Evolutionary conservation across 805 yeast species (phyloP), one percentile per base, ranked within the genome.

Genomic region (Candida jianshihensis): DNA sequence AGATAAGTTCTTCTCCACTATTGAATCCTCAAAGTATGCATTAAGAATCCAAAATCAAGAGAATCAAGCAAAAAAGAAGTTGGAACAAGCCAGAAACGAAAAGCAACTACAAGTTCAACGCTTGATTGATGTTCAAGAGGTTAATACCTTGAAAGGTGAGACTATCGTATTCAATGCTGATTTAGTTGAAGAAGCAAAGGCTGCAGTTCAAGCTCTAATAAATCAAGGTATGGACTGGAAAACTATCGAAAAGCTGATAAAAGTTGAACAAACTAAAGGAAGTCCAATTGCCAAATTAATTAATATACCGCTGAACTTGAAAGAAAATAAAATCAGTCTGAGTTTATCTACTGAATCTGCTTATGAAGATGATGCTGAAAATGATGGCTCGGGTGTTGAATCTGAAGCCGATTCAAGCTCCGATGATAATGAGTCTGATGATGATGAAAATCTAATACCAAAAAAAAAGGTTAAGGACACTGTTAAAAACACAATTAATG

Each of bases 201-300:
- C 54, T 7, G 79, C 83, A 3, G 83, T 90, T 5, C 81, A 79
- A 40, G 62, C 66, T 1, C 60, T 87, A 37, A 43, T 88, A 5
- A 78, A 81, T 38, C 92, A 85, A 52, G 89, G 85, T 44, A 85
- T 87, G 86, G 97, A 90, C 55, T 90, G 98, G 98, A 73, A 74
- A 30, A 81, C 86, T 41, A 89, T 89, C 43, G 96, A 83, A 53
- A 76, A 78, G 43, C 60, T 82, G 39, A 78, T 90, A 35, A 62
- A 70, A 33, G 67, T 77, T 34, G 95, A 90, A 51, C 79, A 85
- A 47, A 58, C 64, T 1, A 72, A 79, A 47, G 79, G 81, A 1
- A 84, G 80, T 47, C 57, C 62, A 5, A 64, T 78, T 38, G 96
- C 96, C 0, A 60, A 64, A 26, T 48, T 66, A 39, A 81, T 89